phyloP scores from a whole-genome alignment of 495 filamentous ascomycete genomes.

The Xylaria grammica region DNA sequence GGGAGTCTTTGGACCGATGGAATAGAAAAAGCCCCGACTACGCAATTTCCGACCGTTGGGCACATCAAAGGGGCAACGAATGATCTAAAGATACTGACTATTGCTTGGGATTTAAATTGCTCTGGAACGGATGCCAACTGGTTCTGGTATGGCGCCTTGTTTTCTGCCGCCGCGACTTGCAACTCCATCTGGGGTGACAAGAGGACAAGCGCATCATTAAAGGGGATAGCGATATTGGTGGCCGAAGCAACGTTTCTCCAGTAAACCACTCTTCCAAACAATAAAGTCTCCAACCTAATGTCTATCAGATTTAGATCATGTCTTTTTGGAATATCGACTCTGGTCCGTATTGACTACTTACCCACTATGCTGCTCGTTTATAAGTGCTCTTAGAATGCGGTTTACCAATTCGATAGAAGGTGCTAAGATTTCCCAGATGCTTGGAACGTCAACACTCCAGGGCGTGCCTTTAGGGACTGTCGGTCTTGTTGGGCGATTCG shows the following conservation, averaged over 20 bases:
- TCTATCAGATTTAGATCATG: background rate
- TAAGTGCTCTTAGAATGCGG: background rate
- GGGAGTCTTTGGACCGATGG: too few relatives aligned
- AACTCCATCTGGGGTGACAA: background rate
- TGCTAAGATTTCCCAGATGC: background rate
- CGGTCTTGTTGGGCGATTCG: background rate
- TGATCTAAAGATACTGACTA: too few relatives aligned
- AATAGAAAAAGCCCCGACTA: too few relatives aligned
- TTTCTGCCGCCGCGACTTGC: background rate
- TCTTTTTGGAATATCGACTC: background rate
- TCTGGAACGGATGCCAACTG: background rate
- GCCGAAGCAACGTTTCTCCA: background rate
- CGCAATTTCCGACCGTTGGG: too few relatives aligned
- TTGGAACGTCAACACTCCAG: background rate
- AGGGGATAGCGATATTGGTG: background rate
- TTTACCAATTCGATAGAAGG: background rate
- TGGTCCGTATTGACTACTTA: background rate
- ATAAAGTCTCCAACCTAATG: background rate
- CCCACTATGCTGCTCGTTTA: background rate
- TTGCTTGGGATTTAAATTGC: background rate
- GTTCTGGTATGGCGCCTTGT: background rate
- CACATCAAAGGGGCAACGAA: too few relatives aligned
- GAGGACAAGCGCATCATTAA: background rate
- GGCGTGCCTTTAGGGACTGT: background rate
- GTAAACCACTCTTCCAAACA: background rate